Base-by-base conservation (phyloP, 495 filamentous ascomycete species). In the Neurospora sp. region DNA sequence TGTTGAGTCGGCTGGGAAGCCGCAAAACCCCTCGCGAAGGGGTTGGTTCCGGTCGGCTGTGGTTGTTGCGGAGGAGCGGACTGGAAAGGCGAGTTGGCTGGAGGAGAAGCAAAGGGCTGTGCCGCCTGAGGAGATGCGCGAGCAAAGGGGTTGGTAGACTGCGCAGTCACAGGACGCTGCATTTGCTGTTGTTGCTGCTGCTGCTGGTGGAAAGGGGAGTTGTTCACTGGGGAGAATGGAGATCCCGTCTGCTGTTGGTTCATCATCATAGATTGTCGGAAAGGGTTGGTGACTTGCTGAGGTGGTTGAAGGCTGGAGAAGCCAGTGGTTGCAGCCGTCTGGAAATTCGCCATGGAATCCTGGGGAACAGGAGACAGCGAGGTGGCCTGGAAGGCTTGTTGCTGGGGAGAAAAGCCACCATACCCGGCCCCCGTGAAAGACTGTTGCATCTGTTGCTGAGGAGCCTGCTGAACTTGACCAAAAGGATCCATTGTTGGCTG, bases 141-240 rank as follows among this genome's bases (percentile, higher is more conserved):
- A 4, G 92, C 90, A 79, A 97, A 97, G 1, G 94, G 94, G 75
- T 97, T 97, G 10, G 94, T 96, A 71, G 90, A 91, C 80, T 94
- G 91, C 42, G 87, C 87, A 70, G 79, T 88, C 18, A 72, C 41
- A n/a, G 77, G 72, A 23, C 77, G 77, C 23, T 80, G 77, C 70
- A 40, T 83, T 75, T 35, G 37, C 37, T 38, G 37, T 38, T 31
- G 76, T 70, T 23, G 73, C 20, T 62, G 71, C 46, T 70, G 76
- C 20, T 71, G 73, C 18, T 72, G 70, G 35, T 38, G 72, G 69
- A 44, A 70, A 31, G 9, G 35, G 12, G 18, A 74, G 27, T 35
- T 66, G 27, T 66, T 66, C 6, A 71, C 41, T 4, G 79, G 46
- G 1, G 74, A 54, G 74, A 81, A 81, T 71, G 81, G 76, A 23